phyloP scores from a whole-genome alignment of 208 protist genomes.

The Trypanosomatidae sp. region DNA sequence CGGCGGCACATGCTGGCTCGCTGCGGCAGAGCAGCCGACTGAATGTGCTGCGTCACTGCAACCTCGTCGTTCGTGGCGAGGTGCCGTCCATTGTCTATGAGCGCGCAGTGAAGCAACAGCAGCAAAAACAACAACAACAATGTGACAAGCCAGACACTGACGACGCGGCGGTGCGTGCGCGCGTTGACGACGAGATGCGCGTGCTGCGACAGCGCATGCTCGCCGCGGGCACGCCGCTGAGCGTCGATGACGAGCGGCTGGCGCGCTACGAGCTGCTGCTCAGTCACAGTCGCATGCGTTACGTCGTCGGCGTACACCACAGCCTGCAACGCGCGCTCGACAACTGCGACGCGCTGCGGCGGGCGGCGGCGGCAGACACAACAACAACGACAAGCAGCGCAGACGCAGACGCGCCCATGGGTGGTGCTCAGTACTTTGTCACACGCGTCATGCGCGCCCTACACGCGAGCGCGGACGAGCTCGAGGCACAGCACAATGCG shows the following conservation, averaged over 20 bases:
- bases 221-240: slow-evolving; percentile 17
- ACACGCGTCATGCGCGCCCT: slow-evolving; percentile 29
- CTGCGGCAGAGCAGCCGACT: slow-evolving; percentile 2
- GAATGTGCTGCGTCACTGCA: slow-evolving; percentile 60
- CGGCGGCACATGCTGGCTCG: not conserved
- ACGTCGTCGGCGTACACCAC: slow-evolving; percentile 69
- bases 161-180: not conserved
- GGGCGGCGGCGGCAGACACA: not conserved
- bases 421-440: slow-evolving; percentile 9
- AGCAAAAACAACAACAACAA: not conserved
- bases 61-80: slow-evolving; percentile 71
- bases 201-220: slow-evolving; percentile 41
- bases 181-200: slow-evolving; percentile 22
- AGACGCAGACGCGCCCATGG: too few relatives aligned
- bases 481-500: not conserved
- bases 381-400: not conserved
- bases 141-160: too few relatives aligned
- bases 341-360: slow-evolving; percentile 8
- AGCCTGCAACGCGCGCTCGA: slow-evolving; percentile 55
- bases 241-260: slow-evolving; percentile 29
- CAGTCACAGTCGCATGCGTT: slow-evolving; percentile 58
- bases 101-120: not conserved
- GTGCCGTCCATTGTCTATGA: slow-evolving; percentile 12
- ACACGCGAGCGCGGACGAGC: slow-evolving; percentile 13
- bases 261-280: slow-evolving; percentile 64